These are phyloP conservation scores for Isabelozyma rhagii DNA, from an alignment of 805 yeast genomes.

Conservation along the genomic window DNA sequence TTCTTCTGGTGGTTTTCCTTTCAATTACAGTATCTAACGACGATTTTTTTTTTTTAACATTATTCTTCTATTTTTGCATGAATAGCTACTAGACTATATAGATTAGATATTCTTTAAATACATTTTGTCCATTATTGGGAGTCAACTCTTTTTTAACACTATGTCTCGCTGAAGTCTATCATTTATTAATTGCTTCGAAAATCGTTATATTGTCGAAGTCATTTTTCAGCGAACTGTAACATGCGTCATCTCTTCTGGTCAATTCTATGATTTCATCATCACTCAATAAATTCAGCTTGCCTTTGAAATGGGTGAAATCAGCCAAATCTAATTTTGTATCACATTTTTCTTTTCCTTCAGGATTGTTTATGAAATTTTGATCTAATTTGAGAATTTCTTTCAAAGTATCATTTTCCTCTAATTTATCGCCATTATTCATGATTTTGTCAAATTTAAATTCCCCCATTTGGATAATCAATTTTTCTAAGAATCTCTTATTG, in stretches of 20 bases:
- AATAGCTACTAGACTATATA: neutral
- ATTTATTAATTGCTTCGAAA: conserved; percentile 36
- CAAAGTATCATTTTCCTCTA: conserved; percentile 3
- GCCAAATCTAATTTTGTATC: neutral
- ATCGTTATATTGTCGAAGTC: conserved; percentile 27
- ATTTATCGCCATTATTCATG: conserved; percentile 4
- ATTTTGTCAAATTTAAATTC: conserved; percentile 30
- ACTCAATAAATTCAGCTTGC: conserved; percentile 8
- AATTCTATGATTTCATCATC: conserved; percentile 43
- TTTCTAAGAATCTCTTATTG: conserved; percentile 75
- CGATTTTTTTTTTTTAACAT: neutral
- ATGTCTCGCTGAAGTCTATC: conserved; percentile 12
- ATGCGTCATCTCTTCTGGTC: conserved; percentile 29
- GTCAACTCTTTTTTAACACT: too few species aligned
- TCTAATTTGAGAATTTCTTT: conserved; percentile 10
- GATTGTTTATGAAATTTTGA: neutral
- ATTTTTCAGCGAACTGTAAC: conserved; percentile 20
- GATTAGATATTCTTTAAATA: neutral
- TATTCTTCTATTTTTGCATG: neutral
- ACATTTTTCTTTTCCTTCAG: neutral
- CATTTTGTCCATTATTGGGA: too few species aligned
- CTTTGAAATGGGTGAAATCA: neutral
- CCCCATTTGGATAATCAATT: conserved; percentile 52
- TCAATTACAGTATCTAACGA: neutral
- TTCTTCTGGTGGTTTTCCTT: neutral